Evolutionary conservation across 2,329 filamentous ascomycete species (phyloP).

Genomic region (Aureobasidium leucospermi): DNA sequence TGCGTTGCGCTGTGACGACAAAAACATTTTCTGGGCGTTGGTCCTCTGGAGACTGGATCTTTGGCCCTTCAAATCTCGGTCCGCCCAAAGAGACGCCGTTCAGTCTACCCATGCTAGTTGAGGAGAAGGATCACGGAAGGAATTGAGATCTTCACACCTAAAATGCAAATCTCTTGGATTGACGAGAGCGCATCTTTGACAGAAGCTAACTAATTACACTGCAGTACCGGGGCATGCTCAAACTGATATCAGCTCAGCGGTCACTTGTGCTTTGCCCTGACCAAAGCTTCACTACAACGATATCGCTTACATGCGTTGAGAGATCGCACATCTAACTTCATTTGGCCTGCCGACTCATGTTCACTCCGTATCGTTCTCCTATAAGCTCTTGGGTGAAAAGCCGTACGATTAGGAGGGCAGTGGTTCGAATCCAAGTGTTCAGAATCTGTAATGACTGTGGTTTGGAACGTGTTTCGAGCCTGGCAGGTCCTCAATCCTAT

Average conservation of each 20-base stretch:
- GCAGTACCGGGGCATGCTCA: background rate
- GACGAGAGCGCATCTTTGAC: too few species aligned
- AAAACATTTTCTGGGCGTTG: too few species aligned
- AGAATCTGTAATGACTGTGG: background rate
- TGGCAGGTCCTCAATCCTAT: too few species aligned
- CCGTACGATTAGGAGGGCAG: background rate
- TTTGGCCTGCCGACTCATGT: background rate
- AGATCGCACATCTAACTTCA: background rate
- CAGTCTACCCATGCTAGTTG: background rate
- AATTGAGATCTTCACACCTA: too few species aligned
- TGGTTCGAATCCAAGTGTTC: background rate
- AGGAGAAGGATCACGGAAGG: too few species aligned
- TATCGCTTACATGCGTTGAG: too few species aligned
- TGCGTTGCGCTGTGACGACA: too few species aligned
- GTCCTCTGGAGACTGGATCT: background rate
- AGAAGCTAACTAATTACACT: background rate
- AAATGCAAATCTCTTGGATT: too few species aligned
- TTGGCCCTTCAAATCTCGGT: background rate
- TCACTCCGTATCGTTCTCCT: background rate
- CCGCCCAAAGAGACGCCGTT: background rate
- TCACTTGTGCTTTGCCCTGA: background rate
- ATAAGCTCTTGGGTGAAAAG: background rate
- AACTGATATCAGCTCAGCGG: background rate
- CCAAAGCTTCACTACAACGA: background rate
- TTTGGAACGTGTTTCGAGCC: background rate